Conservation (phyloP, 208 protist genomes). For the Acanthamoeba sp. region DNA sequence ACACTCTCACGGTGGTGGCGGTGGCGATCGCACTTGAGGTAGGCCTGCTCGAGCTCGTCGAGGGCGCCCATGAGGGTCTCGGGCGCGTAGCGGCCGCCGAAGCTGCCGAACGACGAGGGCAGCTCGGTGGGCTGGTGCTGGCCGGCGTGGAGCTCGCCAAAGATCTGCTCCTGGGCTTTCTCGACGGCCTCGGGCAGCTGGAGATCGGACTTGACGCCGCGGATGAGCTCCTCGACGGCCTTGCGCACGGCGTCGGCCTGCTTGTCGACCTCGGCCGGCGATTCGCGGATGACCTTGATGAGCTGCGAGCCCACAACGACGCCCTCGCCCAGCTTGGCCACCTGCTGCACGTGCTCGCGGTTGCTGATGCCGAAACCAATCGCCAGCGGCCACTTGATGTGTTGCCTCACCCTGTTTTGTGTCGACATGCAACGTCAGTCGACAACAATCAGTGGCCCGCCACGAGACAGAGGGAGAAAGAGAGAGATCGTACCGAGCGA, state of each 20-base stretch:
- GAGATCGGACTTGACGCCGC: background rate
- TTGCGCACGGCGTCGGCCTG: background rate
- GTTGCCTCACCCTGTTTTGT: slow-evolving; percentile 24
- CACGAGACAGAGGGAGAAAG: too few relatives aligned
- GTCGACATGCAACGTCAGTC: too few relatives aligned
- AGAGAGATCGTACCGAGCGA: slow-evolving; percentile 8
- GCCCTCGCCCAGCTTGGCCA: slow-evolving; percentile 85
- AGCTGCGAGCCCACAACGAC: slow-evolving; percentile 88
- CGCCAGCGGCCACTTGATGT: slow-evolving; percentile 84
- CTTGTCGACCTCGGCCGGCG: background rate
- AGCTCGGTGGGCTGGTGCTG: slow-evolving; percentile 46
- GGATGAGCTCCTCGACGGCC: slow-evolving; percentile 36
- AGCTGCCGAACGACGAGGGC: slow-evolving; percentile 81
- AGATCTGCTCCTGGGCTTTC: background rate
- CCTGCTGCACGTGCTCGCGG: slow-evolving; percentile 78
- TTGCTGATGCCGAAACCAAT: slow-evolving; percentile 89
- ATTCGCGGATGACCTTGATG: slow-evolving; percentile 74
- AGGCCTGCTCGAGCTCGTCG: slow-evolving; percentile 85
- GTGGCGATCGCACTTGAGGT: background rate
- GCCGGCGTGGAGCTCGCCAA: background rate
- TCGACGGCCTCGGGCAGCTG: background rate
- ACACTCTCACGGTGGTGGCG: background rate
- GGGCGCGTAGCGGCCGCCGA: slow-evolving; percentile 84
- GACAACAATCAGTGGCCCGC: too few relatives aligned
- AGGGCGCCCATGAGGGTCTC: slow-evolving; percentile 88